These are phyloP conservation scores for Umbilicus rupestris DNA, from an alignment of 164 flowering plant genomes.

Conservation along the genomic window DNA sequence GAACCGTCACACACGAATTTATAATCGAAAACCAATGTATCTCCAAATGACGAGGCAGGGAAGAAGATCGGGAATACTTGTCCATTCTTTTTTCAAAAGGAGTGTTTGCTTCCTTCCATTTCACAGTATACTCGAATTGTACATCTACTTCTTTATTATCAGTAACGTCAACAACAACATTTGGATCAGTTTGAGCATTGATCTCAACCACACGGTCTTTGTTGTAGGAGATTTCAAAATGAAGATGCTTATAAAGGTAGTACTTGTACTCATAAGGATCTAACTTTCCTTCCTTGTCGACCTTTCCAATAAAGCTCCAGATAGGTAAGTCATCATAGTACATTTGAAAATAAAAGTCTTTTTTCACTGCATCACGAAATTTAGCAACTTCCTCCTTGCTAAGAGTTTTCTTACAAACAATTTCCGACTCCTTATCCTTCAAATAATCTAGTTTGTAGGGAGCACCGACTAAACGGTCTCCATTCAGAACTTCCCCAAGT, in stretches of 20 bases:
- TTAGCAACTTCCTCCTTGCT: constrained; percentile 13
- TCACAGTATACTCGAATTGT: constrained; percentile 23
- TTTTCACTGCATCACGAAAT: constrained; percentile 14
- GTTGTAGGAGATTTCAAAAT: constrained; percentile 22
- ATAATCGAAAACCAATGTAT: constrained; percentile 36
- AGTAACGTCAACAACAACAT: constrained; percentile 23
- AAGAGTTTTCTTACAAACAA: constrained; percentile 14
- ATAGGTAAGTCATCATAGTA: constrained; percentile 17
- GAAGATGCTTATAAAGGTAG: constrained; percentile 23
- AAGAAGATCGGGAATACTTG: constrained; percentile 26
- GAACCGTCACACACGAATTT: constrained; percentile 33
- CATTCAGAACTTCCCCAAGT: constrained; percentile 33
- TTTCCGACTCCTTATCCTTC: constrained; percentile 13
- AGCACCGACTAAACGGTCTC: constrained; percentile 30
- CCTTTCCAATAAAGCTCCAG: constrained; percentile 18
- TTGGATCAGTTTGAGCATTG: constrained; percentile 21
- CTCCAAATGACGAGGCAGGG: constrained; percentile 31
- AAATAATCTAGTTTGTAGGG: constrained; percentile 14
- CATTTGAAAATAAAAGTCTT: constrained; percentile 19
- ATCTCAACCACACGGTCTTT: constrained; percentile 29
- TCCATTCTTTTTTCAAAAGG: constrained; percentile 34
- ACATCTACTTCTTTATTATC: constrained; percentile 25
- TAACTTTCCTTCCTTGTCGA: constrained; percentile 13
- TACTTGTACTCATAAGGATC: constrained; percentile 23
- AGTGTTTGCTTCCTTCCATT: constrained; percentile 32